Percentiles rank a stretch among this genome's conserved stretches.
Evolutionary conservation across 2,329 filamentous ascomycete species (phyloP).

Genomic region (Delphinella strobiligena): DNA sequence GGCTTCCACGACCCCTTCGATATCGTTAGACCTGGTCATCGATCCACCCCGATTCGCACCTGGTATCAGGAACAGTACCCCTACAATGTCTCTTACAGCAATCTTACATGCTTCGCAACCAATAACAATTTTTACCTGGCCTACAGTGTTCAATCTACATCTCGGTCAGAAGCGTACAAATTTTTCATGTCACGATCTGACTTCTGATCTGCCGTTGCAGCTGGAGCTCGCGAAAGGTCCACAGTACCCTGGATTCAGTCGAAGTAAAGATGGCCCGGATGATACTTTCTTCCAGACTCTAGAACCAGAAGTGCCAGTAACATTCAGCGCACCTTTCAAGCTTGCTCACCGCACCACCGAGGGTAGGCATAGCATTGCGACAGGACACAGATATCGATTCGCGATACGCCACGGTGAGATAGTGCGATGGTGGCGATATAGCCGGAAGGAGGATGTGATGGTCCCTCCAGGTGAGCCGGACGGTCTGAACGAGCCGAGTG

Average conservation of each 20-base stretch:
- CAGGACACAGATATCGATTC: constrained; percentile 7
- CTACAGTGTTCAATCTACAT: constrained; percentile 8
- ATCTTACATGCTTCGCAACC: neutral
- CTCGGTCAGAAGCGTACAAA: constrained; percentile 8
- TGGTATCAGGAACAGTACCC: neutral
- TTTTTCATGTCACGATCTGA: constrained; percentile 9
- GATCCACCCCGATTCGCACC: neutral
- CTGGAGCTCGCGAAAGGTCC: constrained; percentile 5
- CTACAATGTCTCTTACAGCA: neutral
- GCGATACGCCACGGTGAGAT: neutral
- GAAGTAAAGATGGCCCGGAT: constrained; percentile 2
- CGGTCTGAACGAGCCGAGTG: constrained; percentile 1
- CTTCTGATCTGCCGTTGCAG: neutral
- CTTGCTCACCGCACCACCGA: neutral
- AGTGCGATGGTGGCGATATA: constrained; percentile 1
- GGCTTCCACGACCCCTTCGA: neutral
- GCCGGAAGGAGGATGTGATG: constrained; percentile 5
- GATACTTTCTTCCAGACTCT: constrained; percentile 4
- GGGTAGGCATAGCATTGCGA: neutral
- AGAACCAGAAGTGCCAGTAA: neutral
- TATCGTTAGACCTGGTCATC: neutral
- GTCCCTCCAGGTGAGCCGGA: neutral
- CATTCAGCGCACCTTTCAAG: constrained; percentile 4
- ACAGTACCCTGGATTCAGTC: neutral
- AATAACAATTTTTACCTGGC: constrained; percentile 11